A percentile compares a stretch with the other conserved stretches of the same genome.
phyloP scores from a whole-genome alignment of 2,329 filamentous ascomycete species.

The Sordariomycetes sp. region DNA sequence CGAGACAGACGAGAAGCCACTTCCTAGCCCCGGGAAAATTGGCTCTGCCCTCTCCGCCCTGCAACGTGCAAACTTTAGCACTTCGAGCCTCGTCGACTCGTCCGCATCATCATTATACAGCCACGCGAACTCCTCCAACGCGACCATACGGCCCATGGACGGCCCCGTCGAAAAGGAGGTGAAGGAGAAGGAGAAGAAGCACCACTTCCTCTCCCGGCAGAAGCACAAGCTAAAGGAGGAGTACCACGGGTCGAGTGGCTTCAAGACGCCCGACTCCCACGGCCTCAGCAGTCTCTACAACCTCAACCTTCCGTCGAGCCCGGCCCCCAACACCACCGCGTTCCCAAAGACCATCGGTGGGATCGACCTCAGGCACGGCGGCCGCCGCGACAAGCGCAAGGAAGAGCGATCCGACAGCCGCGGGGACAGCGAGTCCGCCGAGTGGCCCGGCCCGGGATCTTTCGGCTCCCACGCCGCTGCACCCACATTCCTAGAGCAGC shows the following conservation, averaged over 20 bases:
- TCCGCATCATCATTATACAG: slow-evolving; percentile 56
- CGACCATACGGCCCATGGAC: slow-evolving; percentile 60
- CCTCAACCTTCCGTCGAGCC: slow-evolving; percentile 60
- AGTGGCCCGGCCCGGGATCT: slow-evolving; percentile 12
- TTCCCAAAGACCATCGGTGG: slow-evolving; percentile 73
- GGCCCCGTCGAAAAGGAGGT: slow-evolving; percentile 30
- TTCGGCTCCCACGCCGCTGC: slow-evolving; percentile 6
- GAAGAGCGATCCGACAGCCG: slow-evolving; percentile 47
- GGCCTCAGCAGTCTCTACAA: slow-evolving; percentile 70
- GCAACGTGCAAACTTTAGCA: slow-evolving; percentile 59
- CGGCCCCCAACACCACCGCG: slow-evolving; percentile 49
- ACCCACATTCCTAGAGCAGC: slow-evolving; percentile 36
- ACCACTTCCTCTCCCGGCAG: slow-evolving; percentile 69
- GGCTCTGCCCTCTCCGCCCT: slow-evolving; percentile 55
- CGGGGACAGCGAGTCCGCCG: slow-evolving; percentile 40
- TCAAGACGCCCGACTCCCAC: slow-evolving; percentile 56
- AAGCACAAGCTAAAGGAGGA: slow-evolving; percentile 74
- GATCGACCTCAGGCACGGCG: slow-evolving; percentile 2
- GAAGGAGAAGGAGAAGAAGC: slow-evolving; percentile 67
- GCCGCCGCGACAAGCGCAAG: slow-evolving; percentile 59
- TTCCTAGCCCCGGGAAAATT: slow-evolving; percentile 65
- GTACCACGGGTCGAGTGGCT: slow-evolving; percentile 64
- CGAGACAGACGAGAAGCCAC: slow-evolving; percentile 52
- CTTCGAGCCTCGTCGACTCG: slow-evolving; percentile 57
- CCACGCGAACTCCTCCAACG: slow-evolving; percentile 64